Conservation (phyloP, 1,284 basidiomycete species). For the Vanrija pseudolonga region DNA sequence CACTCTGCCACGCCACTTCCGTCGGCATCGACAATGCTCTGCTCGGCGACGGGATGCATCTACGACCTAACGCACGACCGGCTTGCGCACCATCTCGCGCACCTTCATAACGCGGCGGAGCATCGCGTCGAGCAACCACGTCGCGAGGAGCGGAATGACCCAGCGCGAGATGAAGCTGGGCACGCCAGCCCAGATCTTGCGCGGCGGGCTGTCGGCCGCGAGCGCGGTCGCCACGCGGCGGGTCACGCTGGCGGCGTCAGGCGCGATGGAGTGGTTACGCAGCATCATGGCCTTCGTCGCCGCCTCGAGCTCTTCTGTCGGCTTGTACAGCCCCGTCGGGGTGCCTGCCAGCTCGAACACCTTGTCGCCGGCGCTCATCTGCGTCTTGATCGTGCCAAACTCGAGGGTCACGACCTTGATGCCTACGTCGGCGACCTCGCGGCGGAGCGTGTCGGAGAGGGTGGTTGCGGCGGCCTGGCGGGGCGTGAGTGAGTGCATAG, state of each 20-base stretch:
- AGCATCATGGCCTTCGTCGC: not conserved
- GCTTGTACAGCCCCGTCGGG: not conserved
- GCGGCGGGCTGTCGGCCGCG: not conserved
- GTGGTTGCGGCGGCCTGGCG: slow-evolving; percentile 14
- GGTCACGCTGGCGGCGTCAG: not conserved
- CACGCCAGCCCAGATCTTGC: not conserved
- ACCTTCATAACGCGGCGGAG: too few relatives aligned
- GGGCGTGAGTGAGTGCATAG: too few relatives aligned
- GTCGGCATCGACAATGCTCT: too few relatives aligned
- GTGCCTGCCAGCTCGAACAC: not conserved
- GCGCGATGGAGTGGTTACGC: not conserved
- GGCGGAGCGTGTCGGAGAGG: slow-evolving; percentile 10
- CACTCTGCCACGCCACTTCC: too few relatives aligned
- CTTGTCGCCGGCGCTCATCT: slow-evolving; percentile 1
- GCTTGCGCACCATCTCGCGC: too few relatives aligned
- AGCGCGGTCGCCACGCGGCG: not conserved
- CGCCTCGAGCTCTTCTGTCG: not conserved
- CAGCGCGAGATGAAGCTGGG: too few relatives aligned
- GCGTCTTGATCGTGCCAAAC: slow-evolving; percentile 1
- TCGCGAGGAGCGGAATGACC: too few relatives aligned
- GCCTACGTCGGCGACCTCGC: slow-evolving; percentile 14
- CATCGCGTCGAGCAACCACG: too few relatives aligned
- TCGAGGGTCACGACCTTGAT: slow-evolving; percentile 1
- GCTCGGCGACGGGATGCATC: too few relatives aligned
- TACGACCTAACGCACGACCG: too few relatives aligned